Percentiles rank a stretch among this genome's conserved stretches.
Conservation (phyloP, 2,329 filamentous ascomycete genomes). For the Microcyclosporella mali region DNA sequence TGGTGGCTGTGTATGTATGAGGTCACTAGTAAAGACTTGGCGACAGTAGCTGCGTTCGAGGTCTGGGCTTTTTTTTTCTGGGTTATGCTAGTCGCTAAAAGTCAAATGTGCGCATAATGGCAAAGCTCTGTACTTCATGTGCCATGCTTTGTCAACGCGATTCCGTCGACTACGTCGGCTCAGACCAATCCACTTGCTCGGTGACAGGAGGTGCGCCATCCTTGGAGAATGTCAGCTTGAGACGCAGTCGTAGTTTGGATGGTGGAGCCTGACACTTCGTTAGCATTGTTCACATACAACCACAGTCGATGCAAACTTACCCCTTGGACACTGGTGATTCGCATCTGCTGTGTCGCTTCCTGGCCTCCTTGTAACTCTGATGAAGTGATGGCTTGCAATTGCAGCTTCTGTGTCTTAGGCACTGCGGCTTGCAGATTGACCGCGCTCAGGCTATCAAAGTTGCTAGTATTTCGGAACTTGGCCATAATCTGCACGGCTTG, state of each 20-base stretch:
- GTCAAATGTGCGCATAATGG: too few species aligned
- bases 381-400: conserved; percentile 82
- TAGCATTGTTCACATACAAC: conserved; percentile 5
- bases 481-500: conserved; percentile 76
- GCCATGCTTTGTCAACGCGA: too few species aligned
- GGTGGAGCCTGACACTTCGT: conserved; percentile 56
- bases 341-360: conserved; percentile 87
- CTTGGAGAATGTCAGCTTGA: conserved; percentile 76
- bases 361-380: conserved; percentile 67
- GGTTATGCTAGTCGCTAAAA: too few species aligned
- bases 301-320: conserved; percentile 56
- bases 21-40: too few species aligned
- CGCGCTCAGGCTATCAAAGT: conserved; percentile 58
- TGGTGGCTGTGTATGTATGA: not conserved
- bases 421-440: conserved; percentile 91
- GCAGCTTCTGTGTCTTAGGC: conserved; percentile 90
- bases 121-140: too few species aligned
- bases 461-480: conserved; percentile 66
- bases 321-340: conserved; percentile 74
- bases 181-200: conserved; percentile 96
- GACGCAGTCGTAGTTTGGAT: conserved; percentile 65
- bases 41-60: too few species aligned
- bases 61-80: too few species aligned
- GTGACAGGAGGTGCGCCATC: conserved; percentile 64
- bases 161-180: conserved; percentile 47